These are phyloP conservation scores for Yamadazyma triangularis DNA, from an alignment of 1,139 yeast genomes.

Conservation along the genomic window DNA sequence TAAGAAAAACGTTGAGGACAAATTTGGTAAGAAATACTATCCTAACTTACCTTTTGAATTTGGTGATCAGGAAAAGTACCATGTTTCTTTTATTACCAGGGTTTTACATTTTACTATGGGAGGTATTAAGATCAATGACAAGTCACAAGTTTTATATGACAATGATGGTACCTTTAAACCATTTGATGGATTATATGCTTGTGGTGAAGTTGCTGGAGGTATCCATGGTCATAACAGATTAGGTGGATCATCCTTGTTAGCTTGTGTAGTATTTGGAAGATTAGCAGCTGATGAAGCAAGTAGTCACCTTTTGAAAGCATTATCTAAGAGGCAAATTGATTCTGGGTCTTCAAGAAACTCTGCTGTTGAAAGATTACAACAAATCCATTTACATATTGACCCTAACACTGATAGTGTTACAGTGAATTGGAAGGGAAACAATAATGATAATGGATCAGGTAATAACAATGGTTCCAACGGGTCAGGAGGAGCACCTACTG, in stretches of 20 bases:
- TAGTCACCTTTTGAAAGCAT: conserved; percentile 26
- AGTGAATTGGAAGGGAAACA: conserved; percentile 23
- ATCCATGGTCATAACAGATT: conserved; percentile 36
- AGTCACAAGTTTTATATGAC: conserved; percentile 50
- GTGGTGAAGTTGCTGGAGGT: conserved; percentile 39
- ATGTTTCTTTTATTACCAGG: conserved; percentile 60
- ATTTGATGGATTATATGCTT: conserved; percentile 49
- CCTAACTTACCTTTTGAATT: conserved; percentile 46
- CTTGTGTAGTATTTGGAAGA: conserved; percentile 43
- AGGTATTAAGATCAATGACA: conserved; percentile 64
- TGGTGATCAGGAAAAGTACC: conserved; percentile 25
- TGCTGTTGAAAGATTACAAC: conserved; percentile 31
- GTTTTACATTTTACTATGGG: conserved; percentile 89
- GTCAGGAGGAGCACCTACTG: conserved; percentile 4
- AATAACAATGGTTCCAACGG: conserved; percentile 1
- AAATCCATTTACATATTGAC: conserved; percentile 44
- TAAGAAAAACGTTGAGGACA: conserved; percentile 36
- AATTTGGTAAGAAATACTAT: conserved; percentile 48
- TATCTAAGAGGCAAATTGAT: conserved; percentile 18
- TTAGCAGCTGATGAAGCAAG: conserved; percentile 50
- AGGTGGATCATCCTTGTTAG: conserved; percentile 35
- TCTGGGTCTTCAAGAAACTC: too few species aligned
- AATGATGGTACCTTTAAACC: conserved; percentile 25
- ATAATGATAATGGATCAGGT: conserved; percentile 1
- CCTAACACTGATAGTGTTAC: conserved; percentile 28